Base-by-base conservation (phyloP, 2,329 filamentous ascomycete species). In the Aspergillus ochraceus region DNA sequence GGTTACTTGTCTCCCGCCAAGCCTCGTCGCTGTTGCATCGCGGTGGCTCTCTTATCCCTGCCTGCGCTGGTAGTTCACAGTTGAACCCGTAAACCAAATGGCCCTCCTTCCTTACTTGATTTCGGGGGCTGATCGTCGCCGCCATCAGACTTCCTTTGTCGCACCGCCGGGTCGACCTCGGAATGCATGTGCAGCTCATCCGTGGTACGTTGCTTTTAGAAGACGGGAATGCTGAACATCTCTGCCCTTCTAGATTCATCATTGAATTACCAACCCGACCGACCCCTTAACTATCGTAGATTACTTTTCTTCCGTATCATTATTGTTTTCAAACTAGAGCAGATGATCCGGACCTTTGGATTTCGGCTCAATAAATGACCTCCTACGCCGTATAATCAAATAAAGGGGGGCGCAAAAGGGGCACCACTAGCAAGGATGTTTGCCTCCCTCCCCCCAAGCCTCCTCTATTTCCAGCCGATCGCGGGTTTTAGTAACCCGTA, bases 391-490 rank as follows among this genome's bases (percentile, higher is more conserved):
- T 19, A 22, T 14, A 47, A 39, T 30, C 51, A 49, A 36, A 20
- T 22, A 30, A 32, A 54, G 36, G 54, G 45, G 61, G 26, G 56
- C 52, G 49, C 45, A 59, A 59, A 62, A 58, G 62, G 62, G 62
- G 60, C 30, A 60, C 55, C 47, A 51, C 36, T 57, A 60, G 55
- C 61, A 65, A 50, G 63, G 61, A 60, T 61, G 58, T 49, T 52
- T 45, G 47, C 30, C 32, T 26, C 11, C 20, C 11, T 9, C 20
- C 11, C 20, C 11, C 49, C 47, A 60, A 59, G 50, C 49, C 54
- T 20, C 36, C 49, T 54, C 46, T 47, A 53, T 54, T 42, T 49
- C 54, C 26, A 52, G 56, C 50, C 55, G 55, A 57, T 59, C 45
- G 49, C 24, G 58, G 46, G 22, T 59, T 55, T 39, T 49, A 45